Evolutionary conservation across 2,329 filamentous ascomycete genomes (phyloP), one percentile per base, ranked within the genome.

Genomic region (Chalaropsis thielavioides): DNA sequence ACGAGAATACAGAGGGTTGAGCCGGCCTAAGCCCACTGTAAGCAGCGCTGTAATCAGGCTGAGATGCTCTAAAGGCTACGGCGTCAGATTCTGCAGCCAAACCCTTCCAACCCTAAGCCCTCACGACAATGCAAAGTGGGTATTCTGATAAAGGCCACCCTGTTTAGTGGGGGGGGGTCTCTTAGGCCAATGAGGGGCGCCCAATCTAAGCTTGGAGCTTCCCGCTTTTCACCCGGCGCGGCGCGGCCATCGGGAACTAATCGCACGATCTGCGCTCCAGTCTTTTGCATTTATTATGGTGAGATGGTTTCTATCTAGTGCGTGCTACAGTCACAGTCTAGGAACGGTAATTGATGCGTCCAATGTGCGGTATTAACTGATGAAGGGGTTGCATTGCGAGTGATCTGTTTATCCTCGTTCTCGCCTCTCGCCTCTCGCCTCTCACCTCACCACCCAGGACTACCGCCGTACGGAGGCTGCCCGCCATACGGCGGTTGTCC

Each of bases 401-500:
- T 51, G 46, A 15, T 15, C 10, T 51, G 22, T 19, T 51, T 13
- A 4, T 51, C 22, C 10, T 24, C 22, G 11, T 4, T 51, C 46
- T 51, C 24, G 35, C 31, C 31, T 31, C 31, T 2, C 31, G 31
- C 31, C n/a, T n/a, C 3, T 3, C 44, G 17, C 19, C 44, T 49
- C 6, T 40, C 51, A 3, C 13, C 19, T 38, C 59, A 64, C 63
- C 63, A 64, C 49, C 41, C 22, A 3, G 62, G 40, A 10, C 43
- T 35, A n/a, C 49, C 58, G 13, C 63, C 59, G 24, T 66, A 66
- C 24, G 27, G 63, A 35, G 54, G 40, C 2, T 64, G 40, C n/a
- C 49, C 51, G n/a, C 62, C 62, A 35, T 54, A n/a, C 10, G 62
- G 51, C n/a, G 19, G 64, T 40, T 66, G 64, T 8, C 59, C 59